Evolutionary conservation across 2,329 filamentous ascomycete genomes (phyloP).

Genomic region (Sarocladium strictum): DNA sequence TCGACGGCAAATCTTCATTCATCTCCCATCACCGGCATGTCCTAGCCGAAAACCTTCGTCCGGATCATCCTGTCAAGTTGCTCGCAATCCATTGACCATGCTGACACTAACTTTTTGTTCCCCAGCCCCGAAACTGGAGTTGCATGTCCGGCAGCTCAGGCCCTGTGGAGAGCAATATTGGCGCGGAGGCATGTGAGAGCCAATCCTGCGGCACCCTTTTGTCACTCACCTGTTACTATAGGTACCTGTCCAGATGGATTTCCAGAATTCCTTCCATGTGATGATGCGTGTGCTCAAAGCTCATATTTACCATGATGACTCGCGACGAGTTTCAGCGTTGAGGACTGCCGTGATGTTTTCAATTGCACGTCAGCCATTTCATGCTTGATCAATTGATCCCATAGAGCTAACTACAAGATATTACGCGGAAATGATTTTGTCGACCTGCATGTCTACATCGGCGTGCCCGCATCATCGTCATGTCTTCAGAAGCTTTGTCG

Average conservation of each 20-base stretch:
- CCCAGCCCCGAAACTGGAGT: conserved; percentile 1
- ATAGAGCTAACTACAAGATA: too few relatives aligned
- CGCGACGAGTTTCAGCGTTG: too few relatives aligned
- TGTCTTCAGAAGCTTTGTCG: background rate
- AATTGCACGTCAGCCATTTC: too few relatives aligned
- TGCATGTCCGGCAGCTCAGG: conserved; percentile 3
- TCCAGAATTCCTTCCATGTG: background rate
- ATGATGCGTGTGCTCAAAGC: too few relatives aligned
- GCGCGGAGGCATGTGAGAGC: conserved; percentile 3
- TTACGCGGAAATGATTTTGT: too few relatives aligned
- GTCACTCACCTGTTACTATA: background rate
- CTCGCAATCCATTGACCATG: background rate
- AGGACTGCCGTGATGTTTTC: too few relatives aligned
- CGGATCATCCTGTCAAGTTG: background rate
- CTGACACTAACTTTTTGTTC: background rate
- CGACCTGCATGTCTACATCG: too few relatives aligned
- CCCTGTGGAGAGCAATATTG: background rate
- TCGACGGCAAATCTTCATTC: too few relatives aligned
- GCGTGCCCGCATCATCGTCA: background rate
- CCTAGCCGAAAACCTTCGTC: background rate
- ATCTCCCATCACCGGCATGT: too few relatives aligned
- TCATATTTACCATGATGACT: too few relatives aligned
- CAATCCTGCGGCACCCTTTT: conserved; percentile 6
- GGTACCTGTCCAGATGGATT: background rate
- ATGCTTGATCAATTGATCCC: too few relatives aligned